Evolutionary conservation across 78 protist genomes (phyloP), one percentile per base, ranked within the genome.

Genomic region (slime mould (Dictyostelium discoideum)): DNA sequence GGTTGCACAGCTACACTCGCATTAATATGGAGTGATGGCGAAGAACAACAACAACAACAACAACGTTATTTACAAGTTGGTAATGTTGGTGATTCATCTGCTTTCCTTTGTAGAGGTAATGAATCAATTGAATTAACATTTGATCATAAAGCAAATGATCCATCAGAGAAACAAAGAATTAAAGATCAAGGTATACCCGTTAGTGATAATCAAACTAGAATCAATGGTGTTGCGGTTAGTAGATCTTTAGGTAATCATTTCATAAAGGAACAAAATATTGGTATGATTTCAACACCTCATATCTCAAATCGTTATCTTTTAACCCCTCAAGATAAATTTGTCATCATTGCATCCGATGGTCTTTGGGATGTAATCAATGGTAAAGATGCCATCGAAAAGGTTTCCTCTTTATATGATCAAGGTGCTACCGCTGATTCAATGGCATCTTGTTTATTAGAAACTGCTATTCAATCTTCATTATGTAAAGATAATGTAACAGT

Each of bases 401-500:
- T 60, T 3, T 60, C 42, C 42, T 2, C 54, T 18, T 18, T 48
- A 50, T 63, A 29, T 90, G 29, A 79, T 29, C 3, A 72, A 22
- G 65, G 85, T 14, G 7, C 83, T 14, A 32, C 78, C 2, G 87
- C 87, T n/a, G 72, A 63, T 54, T 48, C 83, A 26, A 57, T 85
- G 46, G 88, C 96, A 22, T 85, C 96, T 3, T 65, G 10, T 10
- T 72, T 92, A 81, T 26, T 92, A 7, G 81, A 81, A 48, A 29
- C 80, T 50, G 96, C 86, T 1, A 6, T 92, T 14, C 84, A 84
- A 54, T 69, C 86, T 29, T 42, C 79, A 29, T 46, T 40, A 22
- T 92, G 96, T 84, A 92, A 86, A 81, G 96, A 92, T 92, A 92
- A 92, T 92, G 96, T 92, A 10, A 84, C 96, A 22, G 88, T 92